Evolutionary conservation across 495 filamentous ascomycete genomes (phyloP).

Genomic region (Bathelium albidoporum): DNA sequence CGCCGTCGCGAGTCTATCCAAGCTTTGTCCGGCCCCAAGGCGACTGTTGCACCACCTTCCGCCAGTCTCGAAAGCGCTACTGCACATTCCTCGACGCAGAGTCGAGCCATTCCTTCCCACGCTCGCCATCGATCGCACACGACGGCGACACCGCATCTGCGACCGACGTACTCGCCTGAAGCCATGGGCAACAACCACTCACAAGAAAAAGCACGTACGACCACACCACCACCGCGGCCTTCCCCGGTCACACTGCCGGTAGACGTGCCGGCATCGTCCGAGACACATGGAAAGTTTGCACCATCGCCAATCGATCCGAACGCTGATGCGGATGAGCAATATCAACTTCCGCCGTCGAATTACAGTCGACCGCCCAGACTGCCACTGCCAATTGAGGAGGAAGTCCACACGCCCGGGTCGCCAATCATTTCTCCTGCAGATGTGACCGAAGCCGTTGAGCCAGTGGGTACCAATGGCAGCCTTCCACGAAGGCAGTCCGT

Average conservation of each 20-base stretch:
- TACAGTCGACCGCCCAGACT: constrained; percentile 72
- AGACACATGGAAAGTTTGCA: constrained; percentile 11
- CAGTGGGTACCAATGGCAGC: constrained; percentile 37
- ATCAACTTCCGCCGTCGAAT: constrained; percentile 31
- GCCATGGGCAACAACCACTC: constrained; percentile 20
- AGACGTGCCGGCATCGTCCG: constrained; percentile 10
- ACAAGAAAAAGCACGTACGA: constrained; percentile 7
- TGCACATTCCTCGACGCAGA: constrained; percentile 13
- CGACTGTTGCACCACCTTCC: constrained; percentile 26
- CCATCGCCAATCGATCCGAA: constrained; percentile 18
- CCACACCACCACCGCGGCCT: constrained; percentile 9
- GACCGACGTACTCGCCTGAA: constrained; percentile 7
- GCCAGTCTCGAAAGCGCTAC: constrained; percentile 24
- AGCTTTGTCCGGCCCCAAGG: constrained; percentile 22
- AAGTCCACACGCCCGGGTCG: constrained; percentile 73
- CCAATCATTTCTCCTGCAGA: constrained; percentile 65
- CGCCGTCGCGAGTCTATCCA: constrained; percentile 26
- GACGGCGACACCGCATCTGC: constrained; percentile 14
- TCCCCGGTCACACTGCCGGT: constrained; percentile 14
- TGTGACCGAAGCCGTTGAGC: constrained; percentile 38
- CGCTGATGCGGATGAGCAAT: constrained; percentile 16
- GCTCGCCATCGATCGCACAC: constrained; percentile 17
- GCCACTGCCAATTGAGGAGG: constrained; percentile 84
- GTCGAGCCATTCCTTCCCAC: constrained; percentile 15
- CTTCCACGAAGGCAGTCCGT: constrained; percentile 44